Evolutionary conservation across 1,284 basidiomycete genomes (phyloP).

Genomic region (Filobasidium uniguttulatum): DNA sequence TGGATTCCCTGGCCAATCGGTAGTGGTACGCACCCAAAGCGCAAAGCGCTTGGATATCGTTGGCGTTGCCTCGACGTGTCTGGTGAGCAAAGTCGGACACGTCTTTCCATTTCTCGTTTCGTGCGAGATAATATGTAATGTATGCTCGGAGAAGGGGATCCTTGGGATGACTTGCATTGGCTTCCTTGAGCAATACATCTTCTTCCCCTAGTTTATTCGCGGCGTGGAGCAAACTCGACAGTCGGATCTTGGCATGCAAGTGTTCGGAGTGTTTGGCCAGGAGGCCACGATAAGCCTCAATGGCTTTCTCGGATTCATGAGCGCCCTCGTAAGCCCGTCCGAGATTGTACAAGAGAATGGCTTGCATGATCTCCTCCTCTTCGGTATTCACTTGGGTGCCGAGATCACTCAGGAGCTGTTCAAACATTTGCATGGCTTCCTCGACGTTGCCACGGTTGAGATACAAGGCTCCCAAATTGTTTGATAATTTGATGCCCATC

Average conservation of each 20-base stretch:
- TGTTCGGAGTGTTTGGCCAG: constrained; percentile 79
- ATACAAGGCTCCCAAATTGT: constrained; percentile 66
- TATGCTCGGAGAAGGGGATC: constrained; percentile 51
- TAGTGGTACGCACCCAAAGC: constrained; percentile 76
- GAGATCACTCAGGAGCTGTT: constrained; percentile 34
- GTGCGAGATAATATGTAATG: constrained; percentile 10
- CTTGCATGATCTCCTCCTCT: constrained; percentile 47
- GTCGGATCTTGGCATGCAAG: constrained; percentile 80
- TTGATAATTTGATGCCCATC: constrained; percentile 44
- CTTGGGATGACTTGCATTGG: constrained; percentile 52
- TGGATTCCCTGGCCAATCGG: constrained; percentile 55
- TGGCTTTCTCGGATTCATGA: constrained; percentile 55
- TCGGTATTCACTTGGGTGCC: constrained; percentile 41
- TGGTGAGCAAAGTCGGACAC: constrained; percentile 74
- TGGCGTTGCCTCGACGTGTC: constrained; percentile 65
- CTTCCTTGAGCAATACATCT: constrained; percentile 74
- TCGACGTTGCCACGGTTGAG: constrained; percentile 53
- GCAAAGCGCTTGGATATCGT: constrained; percentile 80
- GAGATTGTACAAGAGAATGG: constrained; percentile 74
- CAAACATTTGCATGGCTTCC: constrained; percentile 40
- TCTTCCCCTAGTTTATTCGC: constrained; percentile 62
- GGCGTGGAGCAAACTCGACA: constrained; percentile 59
- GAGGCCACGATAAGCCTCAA: constrained; percentile 71
- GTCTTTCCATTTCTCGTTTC: constrained; percentile 27
- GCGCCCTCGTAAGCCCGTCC: constrained; percentile 74